Evolutionary conservation across 176 grass and related monocot genomes (phyloP), one percentile per base, ranked within the genome.

Genomic region (Otatea glauca): DNA sequence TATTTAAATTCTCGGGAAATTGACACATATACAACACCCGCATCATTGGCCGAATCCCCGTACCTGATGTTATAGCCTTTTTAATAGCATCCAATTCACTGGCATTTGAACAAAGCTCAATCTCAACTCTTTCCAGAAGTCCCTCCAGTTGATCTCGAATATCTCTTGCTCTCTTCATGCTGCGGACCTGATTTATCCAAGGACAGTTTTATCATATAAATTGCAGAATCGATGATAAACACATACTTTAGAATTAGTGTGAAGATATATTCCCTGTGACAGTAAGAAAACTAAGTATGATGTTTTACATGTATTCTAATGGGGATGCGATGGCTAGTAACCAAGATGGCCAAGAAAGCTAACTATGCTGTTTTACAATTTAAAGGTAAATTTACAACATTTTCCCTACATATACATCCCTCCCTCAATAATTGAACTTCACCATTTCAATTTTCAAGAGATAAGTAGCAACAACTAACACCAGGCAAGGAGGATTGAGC

Each of bases 11-110:
- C 59, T 76, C 42, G 51, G 27, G 5, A 18, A 44, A 70, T 49
- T 44, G 24, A 13, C 13, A 81, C 58, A 87, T 3, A 65, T 0
- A 45, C 83, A 83, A 34, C 8, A 89, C 68, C 50, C 47, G 48
- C 11, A 63, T 84, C 85, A 16, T 76, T 71, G 21, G 39, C 12
- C 35, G 25, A 54, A 84, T 25, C 14, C 15, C 12, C 74, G 68
- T 87, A 95, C 96, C 96, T 78, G 96, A 95, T 84, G 93, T 96
- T 77, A 96, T 98, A 17, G 96, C 79, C 75, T 96, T 98, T 81
- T 90, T 96, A 67, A 91, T 82, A 73, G 83, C 63, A 91, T 98
- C 91, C 81, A 98, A 86, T 10, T 98, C 93, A 45, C 71, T 88
- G 16, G 82, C 58, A 74, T 93, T 94, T 89, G 91, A 90, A 77